phyloP scores from a whole-genome alignment of 2,329 filamentous ascomycete species.

The Paecilomyces variotii region DNA sequence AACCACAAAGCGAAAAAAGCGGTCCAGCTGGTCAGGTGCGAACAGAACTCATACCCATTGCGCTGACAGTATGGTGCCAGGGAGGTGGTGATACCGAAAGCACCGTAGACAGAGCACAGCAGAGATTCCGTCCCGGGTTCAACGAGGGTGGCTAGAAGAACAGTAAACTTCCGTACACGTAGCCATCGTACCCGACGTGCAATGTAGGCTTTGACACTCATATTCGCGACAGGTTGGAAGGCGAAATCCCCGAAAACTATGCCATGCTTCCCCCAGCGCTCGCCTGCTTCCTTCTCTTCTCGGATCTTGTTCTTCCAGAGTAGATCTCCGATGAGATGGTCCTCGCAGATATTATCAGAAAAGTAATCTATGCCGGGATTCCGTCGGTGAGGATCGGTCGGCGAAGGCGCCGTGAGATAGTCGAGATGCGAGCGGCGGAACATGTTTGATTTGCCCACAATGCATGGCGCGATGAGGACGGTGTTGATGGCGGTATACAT shows the following conservation, averaged over 20 bases:
- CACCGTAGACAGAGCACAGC: conserved; percentile 70
- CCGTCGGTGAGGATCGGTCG: conserved; percentile 35
- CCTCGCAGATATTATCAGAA: conserved; percentile 93
- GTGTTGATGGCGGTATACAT: conserved; percentile 98
- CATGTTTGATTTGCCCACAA: conserved; percentile 97
- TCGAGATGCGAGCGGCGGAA: conserved; percentile 89
- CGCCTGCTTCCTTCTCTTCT: conserved; percentile 27
- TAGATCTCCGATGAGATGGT: conserved; percentile 88
- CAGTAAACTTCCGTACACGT: conserved; percentile 88
- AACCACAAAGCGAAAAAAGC: conserved; percentile 61
- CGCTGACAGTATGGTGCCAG: conserved; percentile 53
- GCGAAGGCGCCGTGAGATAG: conserved; percentile 53
- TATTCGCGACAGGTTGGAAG: conserved; percentile 79
- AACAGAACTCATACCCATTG: conserved; percentile 30
- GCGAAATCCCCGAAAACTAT: conserved; percentile 79
- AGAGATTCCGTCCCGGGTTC: conserved; percentile 89
- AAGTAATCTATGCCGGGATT: conserved; percentile 80
- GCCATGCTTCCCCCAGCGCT: conserved; percentile 64
- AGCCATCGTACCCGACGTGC: conserved; percentile 82
- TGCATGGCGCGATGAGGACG: conserved; percentile 80
- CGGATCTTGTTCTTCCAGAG: conserved; percentile 58
- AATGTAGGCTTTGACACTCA: conserved; percentile 69
- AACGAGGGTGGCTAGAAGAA: conserved; percentile 77
- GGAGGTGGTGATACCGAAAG: conserved; percentile 65
- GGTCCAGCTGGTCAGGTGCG: conserved; percentile 57